phyloP scores from a whole-genome alignment of 441 rosid genomes.

The Gossypium schwendimanii region DNA sequence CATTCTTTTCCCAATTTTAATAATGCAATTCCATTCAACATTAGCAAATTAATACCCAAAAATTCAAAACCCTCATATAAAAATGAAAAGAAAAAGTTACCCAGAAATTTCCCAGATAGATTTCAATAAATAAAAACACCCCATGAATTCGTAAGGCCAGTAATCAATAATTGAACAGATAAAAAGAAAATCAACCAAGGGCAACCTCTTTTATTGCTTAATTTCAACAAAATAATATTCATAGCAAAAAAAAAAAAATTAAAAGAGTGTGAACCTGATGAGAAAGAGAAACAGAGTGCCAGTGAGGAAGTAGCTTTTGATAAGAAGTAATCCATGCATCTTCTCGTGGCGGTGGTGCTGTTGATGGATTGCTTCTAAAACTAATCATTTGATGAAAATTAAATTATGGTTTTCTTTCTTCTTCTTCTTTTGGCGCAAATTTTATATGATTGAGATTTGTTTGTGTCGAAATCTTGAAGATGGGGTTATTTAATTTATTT shows the following conservation, averaged over 20 bases:
- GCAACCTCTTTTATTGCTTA: neutral
- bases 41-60: neutral
- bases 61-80: no score
- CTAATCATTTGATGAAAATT: constrained; percentile 24
- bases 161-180: neutral
- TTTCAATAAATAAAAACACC: neutral
- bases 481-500: neutral
- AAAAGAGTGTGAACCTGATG: constrained; percentile 35
- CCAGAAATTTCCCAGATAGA: neutral
- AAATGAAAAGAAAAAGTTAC: no score
- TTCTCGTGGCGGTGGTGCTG: constrained; percentile 34
- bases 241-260: neutral
- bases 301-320: constrained; percentile 50
- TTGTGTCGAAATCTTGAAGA: constrained; percentile 3
- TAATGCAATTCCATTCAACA: neutral
- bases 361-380: constrained; percentile 8
- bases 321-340: constrained; percentile 61
- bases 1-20: neutral
- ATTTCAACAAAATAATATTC: neutral
- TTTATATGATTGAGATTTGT: neutral
- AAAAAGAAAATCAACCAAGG: neutral
- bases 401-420: neutral
- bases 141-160: neutral
- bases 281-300: constrained; percentile 47
- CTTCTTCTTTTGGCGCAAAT: neutral